A percentile compares a stretch with the other conserved stretches of the same genome.
Evolutionary conservation across 2,329 filamentous ascomycete species (phyloP).

Genomic region (Fusarium buxicola): DNA sequence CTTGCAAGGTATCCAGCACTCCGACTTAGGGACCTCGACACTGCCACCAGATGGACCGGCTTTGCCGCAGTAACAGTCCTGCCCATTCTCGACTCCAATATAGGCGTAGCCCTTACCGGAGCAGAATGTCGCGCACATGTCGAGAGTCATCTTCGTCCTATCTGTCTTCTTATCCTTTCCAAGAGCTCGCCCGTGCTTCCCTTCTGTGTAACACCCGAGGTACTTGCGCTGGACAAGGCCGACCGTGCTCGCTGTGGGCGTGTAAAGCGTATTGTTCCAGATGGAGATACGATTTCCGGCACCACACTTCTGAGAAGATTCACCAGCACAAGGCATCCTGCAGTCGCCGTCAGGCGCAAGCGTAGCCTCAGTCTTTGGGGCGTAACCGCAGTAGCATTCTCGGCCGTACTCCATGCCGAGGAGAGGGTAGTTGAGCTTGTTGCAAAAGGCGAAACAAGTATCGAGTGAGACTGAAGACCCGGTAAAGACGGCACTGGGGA

Average conservation of each 20-base stretch:
- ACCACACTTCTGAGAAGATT: constrained; percentile 34
- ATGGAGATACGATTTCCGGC: constrained; percentile 36
- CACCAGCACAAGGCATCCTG: constrained; percentile 32
- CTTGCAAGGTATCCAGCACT: constrained; percentile 30
- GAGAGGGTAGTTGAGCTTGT: constrained; percentile 36
- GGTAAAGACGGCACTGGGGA: constrained; percentile 31
- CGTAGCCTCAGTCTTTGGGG: constrained; percentile 32
- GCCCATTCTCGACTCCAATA: constrained; percentile 33
- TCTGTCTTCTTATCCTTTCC: constrained; percentile 22
- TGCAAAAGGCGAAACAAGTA: constrained; percentile 37
- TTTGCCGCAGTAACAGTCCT: constrained; percentile 37
- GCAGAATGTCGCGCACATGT: constrained; percentile 33
- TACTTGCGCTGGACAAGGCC: constrained; percentile 6
- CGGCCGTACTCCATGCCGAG: constrained; percentile 42
- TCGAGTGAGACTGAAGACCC: constrained; percentile 37
- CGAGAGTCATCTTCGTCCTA: constrained; percentile 28
- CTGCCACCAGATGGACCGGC: constrained; percentile 29
- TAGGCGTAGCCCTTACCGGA: constrained; percentile 25
- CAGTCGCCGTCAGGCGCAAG: constrained; percentile 34
- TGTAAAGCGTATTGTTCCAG: constrained; percentile 37
- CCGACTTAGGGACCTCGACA: constrained; percentile 15
- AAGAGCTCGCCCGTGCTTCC: constrained; percentile 14
- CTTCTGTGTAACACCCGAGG: constrained; percentile 39
- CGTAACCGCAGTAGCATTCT: constrained; percentile 39
- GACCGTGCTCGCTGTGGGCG: constrained; percentile 1